Percentiles rank a stretch among this genome's conserved stretches.
These are phyloP conservation scores for Raddia distichophylla DNA, from an alignment of 176 grass and related monocot species.

Conservation along the genomic window DNA sequence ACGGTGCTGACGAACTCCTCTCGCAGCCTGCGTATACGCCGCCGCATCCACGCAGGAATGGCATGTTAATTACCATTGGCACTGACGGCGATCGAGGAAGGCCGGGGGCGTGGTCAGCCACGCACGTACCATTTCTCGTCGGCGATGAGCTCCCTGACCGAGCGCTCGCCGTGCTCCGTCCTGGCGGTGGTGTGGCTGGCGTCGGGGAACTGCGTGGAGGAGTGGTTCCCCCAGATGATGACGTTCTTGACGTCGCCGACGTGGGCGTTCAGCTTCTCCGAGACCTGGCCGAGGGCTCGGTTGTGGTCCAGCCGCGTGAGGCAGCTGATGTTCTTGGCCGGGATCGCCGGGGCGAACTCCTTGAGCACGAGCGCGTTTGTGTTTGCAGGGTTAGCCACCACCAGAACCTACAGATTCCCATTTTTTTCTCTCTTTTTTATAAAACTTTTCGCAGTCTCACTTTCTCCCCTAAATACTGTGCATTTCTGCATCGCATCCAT, in stretches of 20 bases:
- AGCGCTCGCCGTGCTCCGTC: constrained; percentile 52
- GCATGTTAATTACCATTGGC: neutral
- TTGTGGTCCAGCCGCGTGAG: constrained; percentile 92
- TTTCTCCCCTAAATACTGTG: neutral
- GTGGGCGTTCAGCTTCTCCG: constrained; percentile 62
- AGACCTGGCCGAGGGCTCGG: constrained; percentile 65
- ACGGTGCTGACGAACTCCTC: constrained; percentile 61
- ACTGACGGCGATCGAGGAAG: neutral
- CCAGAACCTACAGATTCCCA: constrained; percentile 52
- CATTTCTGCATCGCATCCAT: neutral
- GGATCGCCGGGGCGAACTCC: constrained; percentile 59
- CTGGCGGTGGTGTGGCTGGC: constrained; percentile 56
- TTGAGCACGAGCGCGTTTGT: constrained; percentile 79
- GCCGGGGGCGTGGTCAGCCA: neutral
- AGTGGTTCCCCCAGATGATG: constrained; percentile 85
- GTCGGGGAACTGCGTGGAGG: constrained; percentile 86
- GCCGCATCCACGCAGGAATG: neutral
- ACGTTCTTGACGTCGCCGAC: constrained; percentile 68
- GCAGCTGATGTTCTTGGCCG: constrained; percentile 81
- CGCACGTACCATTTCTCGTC: constrained; percentile 61
- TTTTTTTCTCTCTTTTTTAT: neutral
- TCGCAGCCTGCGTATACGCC: constrained; percentile 48
- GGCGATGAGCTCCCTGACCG: constrained; percentile 52
- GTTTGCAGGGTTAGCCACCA: constrained; percentile 88
- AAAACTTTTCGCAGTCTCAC: neutral